Conservation (phyloP, 176 grass and related monocot genomes). For the Ensete ventricosum region DNA sequence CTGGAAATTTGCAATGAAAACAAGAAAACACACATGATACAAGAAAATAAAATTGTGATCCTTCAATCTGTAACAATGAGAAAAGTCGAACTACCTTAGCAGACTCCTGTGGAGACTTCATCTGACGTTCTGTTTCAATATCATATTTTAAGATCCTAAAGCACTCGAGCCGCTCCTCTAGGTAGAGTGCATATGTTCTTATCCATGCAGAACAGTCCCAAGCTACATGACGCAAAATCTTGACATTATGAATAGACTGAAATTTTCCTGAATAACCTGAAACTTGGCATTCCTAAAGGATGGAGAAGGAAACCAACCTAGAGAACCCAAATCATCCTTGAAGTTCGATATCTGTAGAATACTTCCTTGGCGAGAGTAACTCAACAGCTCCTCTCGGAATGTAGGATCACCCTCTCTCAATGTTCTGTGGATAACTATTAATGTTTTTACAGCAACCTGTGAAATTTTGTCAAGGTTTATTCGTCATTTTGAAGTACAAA, state of each 20-base stretch:
- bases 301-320: constrained; percentile 38
- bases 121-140: constrained; percentile 18
- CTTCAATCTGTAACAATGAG: neutral
- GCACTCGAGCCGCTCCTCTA: constrained; percentile 39
- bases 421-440: constrained; percentile 83
- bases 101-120: constrained; percentile 50
- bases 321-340: constrained; percentile 78
- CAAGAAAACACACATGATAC: neutral
- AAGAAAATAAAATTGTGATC: neutral
- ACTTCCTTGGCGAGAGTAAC: constrained; percentile 59
- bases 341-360: constrained; percentile 86
- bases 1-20: constrained; percentile 30
- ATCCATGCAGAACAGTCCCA: constrained; percentile 46
- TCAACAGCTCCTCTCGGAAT: constrained; percentile 77
- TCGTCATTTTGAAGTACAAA: neutral
- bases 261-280: neutral
- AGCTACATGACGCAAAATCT: constrained; percentile 15
- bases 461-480: neutral
- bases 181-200: constrained; percentile 37
- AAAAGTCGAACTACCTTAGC: constrained; percentile 36
- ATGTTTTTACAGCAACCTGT: constrained; percentile 83
- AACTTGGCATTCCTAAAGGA: neutral
- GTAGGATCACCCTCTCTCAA: constrained; percentile 82
- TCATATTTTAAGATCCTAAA: constrained; percentile 38
- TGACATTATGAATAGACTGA: neutral